Conservation (phyloP, 108 stramenopile species). For the Pseudonitzschia pungens region DNA sequence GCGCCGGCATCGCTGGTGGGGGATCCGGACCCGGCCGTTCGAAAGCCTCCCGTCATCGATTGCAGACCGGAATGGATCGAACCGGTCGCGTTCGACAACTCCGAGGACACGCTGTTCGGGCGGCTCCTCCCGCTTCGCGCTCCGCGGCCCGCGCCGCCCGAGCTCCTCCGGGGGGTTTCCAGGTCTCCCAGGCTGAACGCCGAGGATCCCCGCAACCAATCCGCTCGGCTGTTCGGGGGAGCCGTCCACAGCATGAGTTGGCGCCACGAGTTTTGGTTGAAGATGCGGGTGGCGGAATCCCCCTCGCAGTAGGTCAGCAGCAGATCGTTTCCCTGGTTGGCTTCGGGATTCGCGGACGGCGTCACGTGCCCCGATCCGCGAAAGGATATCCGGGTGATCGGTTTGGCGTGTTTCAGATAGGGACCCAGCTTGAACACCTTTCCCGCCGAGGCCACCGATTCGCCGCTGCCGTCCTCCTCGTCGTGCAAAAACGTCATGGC, state of each 20-base stretch:
- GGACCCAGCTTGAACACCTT: slow-evolving; percentile 80
- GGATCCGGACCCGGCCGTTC: slow-evolving; percentile 22
- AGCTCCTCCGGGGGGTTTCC: slow-evolving; percentile 44
- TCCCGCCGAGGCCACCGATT: slow-evolving; percentile 36
- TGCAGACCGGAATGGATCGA: slow-evolving; percentile 25
- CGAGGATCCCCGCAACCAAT: slow-evolving; percentile 75
- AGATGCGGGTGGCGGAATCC: slow-evolving; percentile 66
- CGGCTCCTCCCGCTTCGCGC: slow-evolving; percentile 10
- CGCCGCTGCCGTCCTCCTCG: slow-evolving; percentile 50
- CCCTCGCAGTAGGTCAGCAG: slow-evolving; percentile 68
- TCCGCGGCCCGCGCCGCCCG: slow-evolving; percentile 24
- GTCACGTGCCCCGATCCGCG: slow-evolving; percentile 63
- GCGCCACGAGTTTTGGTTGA: slow-evolving; percentile 75
- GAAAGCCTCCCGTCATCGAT: slow-evolving; percentile 18
- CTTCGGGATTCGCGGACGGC: slow-evolving; percentile 40
- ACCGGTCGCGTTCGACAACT: slow-evolving; percentile 9
- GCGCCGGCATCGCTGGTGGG: slow-evolving; percentile 68
- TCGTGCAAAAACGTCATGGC: slow-evolving; percentile 65
- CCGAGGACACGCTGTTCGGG: slow-evolving; percentile 17
- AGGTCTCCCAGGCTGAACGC: slow-evolving; percentile 84
- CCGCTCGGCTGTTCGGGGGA: slow-evolving; percentile 68
- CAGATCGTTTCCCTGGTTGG: slow-evolving; percentile 73
- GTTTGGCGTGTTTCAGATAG: slow-evolving; percentile 66
- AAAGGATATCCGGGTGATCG: slow-evolving; percentile 76
- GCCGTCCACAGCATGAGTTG: slow-evolving; percentile 76